Conservation (phyloP, 768 basidiomycete genomes). For the Calocera viscosa region DNA sequence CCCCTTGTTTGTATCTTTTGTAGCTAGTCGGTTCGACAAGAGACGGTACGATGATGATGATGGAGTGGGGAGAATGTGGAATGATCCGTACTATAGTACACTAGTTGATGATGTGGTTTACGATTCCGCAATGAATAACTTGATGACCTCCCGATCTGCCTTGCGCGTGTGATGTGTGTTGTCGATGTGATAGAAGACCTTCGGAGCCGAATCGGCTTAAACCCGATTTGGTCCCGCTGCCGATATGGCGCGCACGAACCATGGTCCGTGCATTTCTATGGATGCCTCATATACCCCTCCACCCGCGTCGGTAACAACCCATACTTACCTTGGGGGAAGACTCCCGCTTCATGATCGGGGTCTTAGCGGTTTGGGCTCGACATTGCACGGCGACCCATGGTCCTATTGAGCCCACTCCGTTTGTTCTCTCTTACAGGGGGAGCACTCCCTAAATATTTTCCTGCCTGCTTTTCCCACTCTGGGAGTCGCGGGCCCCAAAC, state of each 20-base stretch:
- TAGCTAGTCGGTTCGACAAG: not conserved
- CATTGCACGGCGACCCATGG: slow-evolving; percentile 7
- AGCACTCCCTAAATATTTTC: slow-evolving; percentile 9
- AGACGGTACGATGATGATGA: not conserved
- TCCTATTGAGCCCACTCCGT: slow-evolving; percentile 7
- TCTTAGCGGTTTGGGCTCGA: slow-evolving; percentile 8
- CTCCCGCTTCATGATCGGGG: slow-evolving; percentile 8
- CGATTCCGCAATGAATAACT: slow-evolving; percentile 6
- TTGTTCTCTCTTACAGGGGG: slow-evolving; percentile 8
- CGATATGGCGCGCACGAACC: not conserved
- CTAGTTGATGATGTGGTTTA: slow-evolving; percentile 9
- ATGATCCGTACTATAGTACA: slow-evolving; percentile 3
- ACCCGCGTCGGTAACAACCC: not conserved
- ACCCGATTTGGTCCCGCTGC: not conserved
- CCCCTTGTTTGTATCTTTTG: slow-evolving; percentile 1
- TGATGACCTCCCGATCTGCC: not conserved
- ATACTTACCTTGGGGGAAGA: slow-evolving; percentile 9
- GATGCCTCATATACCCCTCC: not conserved
- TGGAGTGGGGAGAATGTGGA: not conserved
- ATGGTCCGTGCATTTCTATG: not conserved
- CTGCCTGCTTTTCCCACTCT: slow-evolving; percentile 9
- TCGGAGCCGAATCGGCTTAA: not conserved
- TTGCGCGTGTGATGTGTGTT: too few species aligned
- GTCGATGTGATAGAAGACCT: not conserved
- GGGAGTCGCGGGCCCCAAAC: not conserved